A percentile compares a stretch with the other conserved stretches of the same genome.
phyloP scores from a whole-genome alignment of 176 grass and related monocot genomes.

The Oropetium thomaeum region DNA sequence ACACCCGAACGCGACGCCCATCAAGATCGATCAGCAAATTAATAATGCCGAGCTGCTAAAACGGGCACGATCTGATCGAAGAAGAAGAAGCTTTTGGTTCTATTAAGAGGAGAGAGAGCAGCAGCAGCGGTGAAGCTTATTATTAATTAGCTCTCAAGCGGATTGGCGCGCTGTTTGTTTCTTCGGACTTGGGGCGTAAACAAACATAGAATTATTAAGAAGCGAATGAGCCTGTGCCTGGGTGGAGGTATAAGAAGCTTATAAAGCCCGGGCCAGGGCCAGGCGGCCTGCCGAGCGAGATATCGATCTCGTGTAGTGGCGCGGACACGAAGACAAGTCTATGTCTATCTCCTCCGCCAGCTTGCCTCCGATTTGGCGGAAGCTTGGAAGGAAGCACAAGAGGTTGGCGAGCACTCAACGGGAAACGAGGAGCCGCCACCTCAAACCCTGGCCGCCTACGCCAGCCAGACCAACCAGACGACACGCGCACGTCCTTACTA shows the following conservation, averaged over 20 bases:
- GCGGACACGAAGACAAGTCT: constrained; percentile 40
- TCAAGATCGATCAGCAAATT: not conserved
- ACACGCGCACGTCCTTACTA: constrained; percentile 20
- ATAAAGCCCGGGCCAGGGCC: not conserved
- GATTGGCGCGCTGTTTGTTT: not conserved
- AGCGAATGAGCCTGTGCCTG: not conserved
- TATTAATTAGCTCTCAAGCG: not conserved
- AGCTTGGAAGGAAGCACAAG: constrained; percentile 92
- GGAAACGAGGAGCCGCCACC: constrained; percentile 6
- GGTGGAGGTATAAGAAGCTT: not conserved
- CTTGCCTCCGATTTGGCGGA: constrained; percentile 36
- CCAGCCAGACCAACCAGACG: not conserved
- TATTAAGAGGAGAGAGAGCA: too few species aligned
- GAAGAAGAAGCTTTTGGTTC: too few species aligned
- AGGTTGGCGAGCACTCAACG: constrained; percentile 59
- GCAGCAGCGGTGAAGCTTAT: not conserved
- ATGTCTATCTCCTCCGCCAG: not conserved
- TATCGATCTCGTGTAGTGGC: too few species aligned
- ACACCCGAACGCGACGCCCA: constrained; percentile 49
- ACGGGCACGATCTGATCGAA: too few species aligned
- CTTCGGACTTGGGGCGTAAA: too few species aligned
- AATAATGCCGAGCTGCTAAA: not conserved
- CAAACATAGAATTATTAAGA: not conserved
- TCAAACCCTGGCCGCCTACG: not conserved
- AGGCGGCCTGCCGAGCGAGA: constrained; percentile 15